A percentile compares a stretch with the other conserved stretches of the same genome.
Evolutionary conservation across 2,329 filamentous ascomycete species (phyloP).

Genomic region (Colletotrichum cuscutae): DNA sequence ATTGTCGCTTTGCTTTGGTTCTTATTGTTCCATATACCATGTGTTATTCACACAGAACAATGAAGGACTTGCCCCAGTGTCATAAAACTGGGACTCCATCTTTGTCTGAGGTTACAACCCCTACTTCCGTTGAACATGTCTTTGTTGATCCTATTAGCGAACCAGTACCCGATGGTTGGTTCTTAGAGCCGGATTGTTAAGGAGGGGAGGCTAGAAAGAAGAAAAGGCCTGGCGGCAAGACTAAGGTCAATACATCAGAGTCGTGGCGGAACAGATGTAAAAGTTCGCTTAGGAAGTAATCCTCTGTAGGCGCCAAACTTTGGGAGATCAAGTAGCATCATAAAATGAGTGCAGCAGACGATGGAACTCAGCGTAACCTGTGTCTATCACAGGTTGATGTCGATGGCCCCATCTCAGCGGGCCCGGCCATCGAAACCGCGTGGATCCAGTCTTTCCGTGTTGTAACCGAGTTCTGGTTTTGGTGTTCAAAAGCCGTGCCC

Average conservation of each 20-base stretch:
- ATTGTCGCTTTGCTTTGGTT: neutral
- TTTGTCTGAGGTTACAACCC: neutral
- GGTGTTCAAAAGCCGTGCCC: too few species aligned
- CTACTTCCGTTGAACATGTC: neutral
- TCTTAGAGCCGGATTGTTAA: neutral
- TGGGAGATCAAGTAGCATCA: neutral
- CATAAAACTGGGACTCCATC: neutral
- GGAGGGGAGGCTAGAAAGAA: neutral
- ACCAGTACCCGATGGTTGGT: too few species aligned
- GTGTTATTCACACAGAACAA: neutral
- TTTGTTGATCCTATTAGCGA: neutral
- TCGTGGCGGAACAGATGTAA: neutral
- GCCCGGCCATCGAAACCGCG: too few species aligned
- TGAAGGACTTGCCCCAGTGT: neutral
- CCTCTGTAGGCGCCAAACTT: neutral
- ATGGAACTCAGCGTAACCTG: too few species aligned
- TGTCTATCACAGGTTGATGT: too few species aligned
- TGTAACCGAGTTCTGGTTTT: too few species aligned
- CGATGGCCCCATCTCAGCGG: too few species aligned
- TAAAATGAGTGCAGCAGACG: too few species aligned
- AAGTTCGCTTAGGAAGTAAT: neutral
- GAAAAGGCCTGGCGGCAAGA: neutral
- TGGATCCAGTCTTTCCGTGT: too few species aligned
- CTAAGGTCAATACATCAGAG: neutral
- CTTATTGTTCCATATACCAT: neutral